Evolutionary conservation across 2,329 filamentous ascomycete species (phyloP), one percentile per base, ranked within the genome.

Genomic region (Monosporascus sp.): DNA sequence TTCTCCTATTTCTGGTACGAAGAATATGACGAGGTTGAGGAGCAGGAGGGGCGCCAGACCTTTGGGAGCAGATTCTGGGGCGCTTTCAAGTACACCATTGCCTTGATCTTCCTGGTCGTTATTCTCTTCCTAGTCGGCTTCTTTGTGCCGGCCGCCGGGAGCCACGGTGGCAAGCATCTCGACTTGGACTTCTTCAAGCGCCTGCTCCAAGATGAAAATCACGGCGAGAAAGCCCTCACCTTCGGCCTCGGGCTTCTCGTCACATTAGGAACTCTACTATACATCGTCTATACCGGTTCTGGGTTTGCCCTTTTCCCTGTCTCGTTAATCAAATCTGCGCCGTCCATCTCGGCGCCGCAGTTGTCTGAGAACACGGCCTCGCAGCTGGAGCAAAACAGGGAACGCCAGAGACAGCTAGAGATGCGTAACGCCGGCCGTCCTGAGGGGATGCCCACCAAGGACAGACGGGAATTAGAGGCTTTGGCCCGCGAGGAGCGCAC

Each of bases 1-100:
- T 99, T 99, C 67, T 88, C 92, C 48, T 99, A 99, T 75, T 99
- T 99, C 70, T 97, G 88, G 85, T 94, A 96, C 66, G 94, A 99
- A 70, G 94, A 97, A 71, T 96, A 96, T 60, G 93, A 97, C 65
- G 91, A 97, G 72, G 86, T 93, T 20, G 91, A 91, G 56, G 81
- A 87, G 36, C 89, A 96, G 63, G 83, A 89, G 56, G 89, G 90
- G 35, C 84, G 82, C 31, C 86, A 92, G 67, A 87, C 88, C 2
- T 71, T 87, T 54, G 79, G 78, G 7, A 81, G 84, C 65, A 82
- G 90, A 51, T 80, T 97, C 55, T 87, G 86, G 81, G 86, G 86
- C n/a, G 90, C 94, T 4, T 76, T 89, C 67, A 96, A 95, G 73
- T 97, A 97, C 74, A 97, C 94, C 0, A 74, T 92, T 49, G 87